These are phyloP conservation scores for Zymoseptoria passerinii DNA, from an alignment of 2,329 filamentous ascomycete species.

Conservation along the genomic window DNA sequence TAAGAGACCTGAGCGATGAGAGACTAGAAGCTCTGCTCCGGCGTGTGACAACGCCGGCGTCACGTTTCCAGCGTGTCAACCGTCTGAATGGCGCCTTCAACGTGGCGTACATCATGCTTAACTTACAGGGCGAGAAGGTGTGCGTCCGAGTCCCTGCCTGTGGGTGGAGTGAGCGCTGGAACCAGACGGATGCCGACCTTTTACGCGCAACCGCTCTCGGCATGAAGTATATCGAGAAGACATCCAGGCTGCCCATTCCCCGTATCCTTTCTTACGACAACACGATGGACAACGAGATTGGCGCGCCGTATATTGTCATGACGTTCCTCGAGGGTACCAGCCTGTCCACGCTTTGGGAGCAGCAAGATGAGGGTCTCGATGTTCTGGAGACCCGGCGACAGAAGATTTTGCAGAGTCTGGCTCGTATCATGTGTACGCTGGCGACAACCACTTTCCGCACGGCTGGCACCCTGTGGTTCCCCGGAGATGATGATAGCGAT, in stretches of 20 bases:
- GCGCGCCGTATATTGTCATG: constrained; percentile 15
- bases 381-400: constrained; percentile 7
- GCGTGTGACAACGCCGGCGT: background rate
- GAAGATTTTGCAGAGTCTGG: constrained; percentile 11
- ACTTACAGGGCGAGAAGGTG: constrained; percentile 1
- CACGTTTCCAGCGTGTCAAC: constrained; percentile 2
- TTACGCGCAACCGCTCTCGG: constrained; percentile 13
- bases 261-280: constrained; percentile 9
- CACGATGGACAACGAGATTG: constrained; percentile 12
- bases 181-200: constrained; percentile 11
- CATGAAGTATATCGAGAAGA: constrained; percentile 11
- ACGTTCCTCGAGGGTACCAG: constrained; percentile 7
- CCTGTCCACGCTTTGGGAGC: constrained; percentile 5
- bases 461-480: constrained; percentile 10
- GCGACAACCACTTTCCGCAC: constrained; percentile 4
- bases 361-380: background rate
- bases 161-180: constrained; percentile 12
- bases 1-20: constrained; percentile 4
- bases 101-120: constrained; percentile 12
- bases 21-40: constrained; percentile 5
- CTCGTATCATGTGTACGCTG: constrained; percentile 7
- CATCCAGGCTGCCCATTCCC: constrained; percentile 10
- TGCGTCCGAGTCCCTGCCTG: constrained; percentile 14
- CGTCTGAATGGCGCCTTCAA: constrained; percentile 12
- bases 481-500: background rate